Evolutionary conservation across 225 moss, liverwort and hornwort species (phyloP), one percentile per base, ranked within the genome.

Genomic region (Marchantia polymorpha): DNA sequence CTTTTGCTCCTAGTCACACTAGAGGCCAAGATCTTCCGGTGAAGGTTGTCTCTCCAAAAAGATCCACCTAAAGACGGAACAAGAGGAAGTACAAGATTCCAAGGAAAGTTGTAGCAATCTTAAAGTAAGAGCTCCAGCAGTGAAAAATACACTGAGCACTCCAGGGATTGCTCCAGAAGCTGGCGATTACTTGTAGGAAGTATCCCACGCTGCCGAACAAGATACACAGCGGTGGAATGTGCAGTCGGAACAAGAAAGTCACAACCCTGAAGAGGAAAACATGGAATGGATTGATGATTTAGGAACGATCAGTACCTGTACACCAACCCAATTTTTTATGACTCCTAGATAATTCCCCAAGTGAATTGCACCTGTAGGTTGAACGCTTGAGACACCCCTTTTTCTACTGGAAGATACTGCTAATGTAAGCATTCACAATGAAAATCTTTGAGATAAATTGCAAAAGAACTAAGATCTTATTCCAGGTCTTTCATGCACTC

Each of bases 311-410:
- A 74, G 64, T 68, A 96, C 96, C 94, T 99, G 95, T 58, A 99
- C 90, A 48, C 91, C 85, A 64, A 99, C 95, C 99, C 95, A 99
- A 67, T 95, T 95, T 80, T 95, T 99, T 81, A 99, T 99, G 65
- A 95, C 95, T 23, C 95, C 95, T 3, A 99, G 91, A 83, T 99
- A 99, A 51, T 99, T 99, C 69, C 99, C 95, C 81, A 99, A 82
- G 84, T 99, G 99, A 83, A 99, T 90, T 22, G 93, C 84, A 39
- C 99, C 93, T 25, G 95, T 99, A 31, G 95, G 99, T 60, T 99
- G 99, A 79, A 99, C 93, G 71, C 99, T 95, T 58, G 95, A 99
- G 65, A 99, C 95, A 84, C 95, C 95, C 83, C 99, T 86, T 88
- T 95, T 99, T 89, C 93, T 95, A 61, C 56, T 52, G 55, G 54